These are phyloP conservation scores for Globisporangium apiculatum DNA, from an alignment of 352 stramenopile species.

Conservation along the genomic window DNA sequence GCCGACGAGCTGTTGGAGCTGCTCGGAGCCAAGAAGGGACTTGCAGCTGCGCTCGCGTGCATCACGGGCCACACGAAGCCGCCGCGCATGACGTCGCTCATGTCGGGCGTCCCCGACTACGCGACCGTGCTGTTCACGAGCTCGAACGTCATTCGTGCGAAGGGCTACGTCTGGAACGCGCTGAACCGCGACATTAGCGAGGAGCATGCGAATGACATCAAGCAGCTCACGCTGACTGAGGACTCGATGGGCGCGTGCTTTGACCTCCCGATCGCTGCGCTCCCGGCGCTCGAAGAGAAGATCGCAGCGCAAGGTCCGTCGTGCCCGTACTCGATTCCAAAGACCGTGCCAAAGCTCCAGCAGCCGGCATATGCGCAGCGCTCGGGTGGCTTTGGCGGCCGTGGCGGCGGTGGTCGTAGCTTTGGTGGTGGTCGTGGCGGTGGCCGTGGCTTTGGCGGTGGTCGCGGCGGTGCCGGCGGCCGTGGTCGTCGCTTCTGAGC, in stretches of 20 bases:
- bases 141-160: conserved; percentile 77
- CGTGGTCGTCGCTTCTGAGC: conserved; percentile 2
- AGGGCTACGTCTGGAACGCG: conserved; percentile 91
- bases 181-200: conserved; percentile 82
- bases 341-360: conserved; percentile 73
- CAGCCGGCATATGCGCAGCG: conserved; percentile 46
- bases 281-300: conserved; percentile 61
- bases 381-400: conserved; percentile 25
- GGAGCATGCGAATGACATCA: conserved; percentile 72
- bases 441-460: conserved; percentile 25
- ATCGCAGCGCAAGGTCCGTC: conserved; percentile 58
- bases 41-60: conserved; percentile 80
- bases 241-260: conserved; percentile 89
- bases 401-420: conserved; percentile 29
- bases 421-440: conserved; percentile 24
- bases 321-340: conserved; percentile 75
- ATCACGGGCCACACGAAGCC: conserved; percentile 89
- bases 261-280: conserved; percentile 68
- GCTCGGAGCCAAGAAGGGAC: conserved; percentile 48
- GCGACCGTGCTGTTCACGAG: conserved; percentile 84
- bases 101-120: conserved; percentile 88
- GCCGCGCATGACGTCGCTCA: conserved; percentile 71
- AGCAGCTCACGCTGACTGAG: conserved; percentile 86
- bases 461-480: not conserved
- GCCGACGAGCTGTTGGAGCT: conserved; percentile 56